Conservation (phyloP, 2,329 filamentous ascomycete genomes). For the Helminthosporium solani region DNA sequence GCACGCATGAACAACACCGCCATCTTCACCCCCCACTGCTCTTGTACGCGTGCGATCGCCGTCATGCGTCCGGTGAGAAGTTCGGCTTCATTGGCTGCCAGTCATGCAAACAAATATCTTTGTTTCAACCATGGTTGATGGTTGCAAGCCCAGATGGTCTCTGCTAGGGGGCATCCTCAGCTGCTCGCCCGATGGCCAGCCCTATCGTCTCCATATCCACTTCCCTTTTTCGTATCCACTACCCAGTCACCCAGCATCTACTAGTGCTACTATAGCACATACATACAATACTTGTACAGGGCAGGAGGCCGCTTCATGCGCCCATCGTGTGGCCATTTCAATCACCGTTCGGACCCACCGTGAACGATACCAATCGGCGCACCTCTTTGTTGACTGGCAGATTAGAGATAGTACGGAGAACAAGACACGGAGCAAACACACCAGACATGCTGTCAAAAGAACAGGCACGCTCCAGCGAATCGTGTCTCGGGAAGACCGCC, state of each 20-base stretch:
- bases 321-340: constrained; percentile 14
- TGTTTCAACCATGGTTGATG: constrained; percentile 29
- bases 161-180: no score
- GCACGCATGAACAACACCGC: constrained; percentile 47
- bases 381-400: no score
- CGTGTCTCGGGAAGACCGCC: constrained; percentile 24
- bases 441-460: constrained; percentile 15
- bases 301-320: background rate
- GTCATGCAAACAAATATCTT: constrained; percentile 15
- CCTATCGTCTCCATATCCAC: constrained; percentile 4
- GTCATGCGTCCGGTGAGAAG: background rate
- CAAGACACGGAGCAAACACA: constrained; percentile 18
- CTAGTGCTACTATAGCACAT: no score
- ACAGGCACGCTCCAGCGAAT: constrained; percentile 15
- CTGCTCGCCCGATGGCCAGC: constrained; percentile 5
- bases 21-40: constrained; percentile 41
- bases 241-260: no score
- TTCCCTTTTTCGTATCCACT: no score
- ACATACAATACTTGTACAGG: no score
- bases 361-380: constrained; percentile 13
- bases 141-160: constrained; percentile 8
- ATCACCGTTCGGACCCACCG: constrained; percentile 16
- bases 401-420: no score
- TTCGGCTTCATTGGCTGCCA: constrained; percentile 9
- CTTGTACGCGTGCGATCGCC: no score